Evolutionary conservation across 129 eudicot genomes (phyloP).

Genomic region (Lactuca sativa): DNA sequence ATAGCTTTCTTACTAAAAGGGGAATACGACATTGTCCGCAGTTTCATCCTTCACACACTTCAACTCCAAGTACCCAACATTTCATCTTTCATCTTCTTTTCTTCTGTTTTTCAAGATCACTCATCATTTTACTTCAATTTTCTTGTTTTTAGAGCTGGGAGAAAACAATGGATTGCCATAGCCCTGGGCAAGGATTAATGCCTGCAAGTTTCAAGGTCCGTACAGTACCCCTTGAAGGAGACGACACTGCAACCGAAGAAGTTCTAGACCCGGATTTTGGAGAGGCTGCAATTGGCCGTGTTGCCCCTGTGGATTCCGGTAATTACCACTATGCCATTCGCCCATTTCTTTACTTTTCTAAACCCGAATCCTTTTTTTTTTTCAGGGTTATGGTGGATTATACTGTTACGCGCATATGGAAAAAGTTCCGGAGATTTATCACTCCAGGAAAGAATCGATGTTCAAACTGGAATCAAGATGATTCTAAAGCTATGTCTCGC

Average conservation of each 20-base stretch:
- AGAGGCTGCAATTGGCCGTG: constrained; percentile 96
- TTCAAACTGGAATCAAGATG: constrained; percentile 81
- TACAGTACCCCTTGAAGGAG: constrained; percentile 65
- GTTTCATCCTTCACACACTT: constrained; percentile 79
- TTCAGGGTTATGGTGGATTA: constrained; percentile 82
- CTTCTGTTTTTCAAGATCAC: neutral
- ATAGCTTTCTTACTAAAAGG: constrained; percentile 74
- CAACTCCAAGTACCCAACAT: constrained; percentile 67
- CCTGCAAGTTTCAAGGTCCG: constrained; percentile 92
- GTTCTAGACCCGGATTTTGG: constrained; percentile 88
- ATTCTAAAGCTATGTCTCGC: constrained; percentile 65
- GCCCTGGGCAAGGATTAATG: constrained; percentile 95
- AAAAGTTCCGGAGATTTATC: constrained; percentile 58
- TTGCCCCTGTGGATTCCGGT: constrained; percentile 97
- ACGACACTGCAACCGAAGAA: constrained; percentile 67
- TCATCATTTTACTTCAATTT: neutral
- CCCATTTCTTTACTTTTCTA: neutral
- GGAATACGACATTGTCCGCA: constrained; percentile 72
- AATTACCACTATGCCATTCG: constrained; percentile 1
- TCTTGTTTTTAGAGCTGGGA: constrained; percentile 77
- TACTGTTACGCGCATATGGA: constrained; percentile 75
- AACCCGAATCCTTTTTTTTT: no score
- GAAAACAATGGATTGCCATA: constrained; percentile 89
- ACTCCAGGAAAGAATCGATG: constrained; percentile 68
- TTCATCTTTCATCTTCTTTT: constrained; percentile 2